Conservation (phyloP, 208 protist species). For the Leishmania major region DNA sequence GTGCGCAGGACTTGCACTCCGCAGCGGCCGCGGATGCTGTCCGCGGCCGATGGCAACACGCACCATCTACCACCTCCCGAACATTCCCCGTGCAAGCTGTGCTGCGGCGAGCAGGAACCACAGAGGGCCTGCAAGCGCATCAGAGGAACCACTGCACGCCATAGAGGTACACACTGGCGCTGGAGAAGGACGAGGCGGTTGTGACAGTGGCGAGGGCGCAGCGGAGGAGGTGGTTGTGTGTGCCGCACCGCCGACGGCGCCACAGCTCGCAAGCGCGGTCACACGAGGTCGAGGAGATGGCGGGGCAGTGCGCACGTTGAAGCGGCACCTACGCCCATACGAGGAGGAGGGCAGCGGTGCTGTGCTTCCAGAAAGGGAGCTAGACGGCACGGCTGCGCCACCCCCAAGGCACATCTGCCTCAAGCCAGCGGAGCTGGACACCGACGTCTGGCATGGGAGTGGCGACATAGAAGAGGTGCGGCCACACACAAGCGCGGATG, state of each 20-base stretch:
- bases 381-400: background rate
- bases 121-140: background rate
- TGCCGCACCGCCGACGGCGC: background rate
- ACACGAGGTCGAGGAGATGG: background rate
- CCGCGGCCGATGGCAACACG: background rate
- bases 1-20: background rate
- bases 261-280: too few relatives aligned
- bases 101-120: background rate
- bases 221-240: slow-evolving; percentile 1
- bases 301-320: background rate
- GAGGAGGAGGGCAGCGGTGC: background rate
- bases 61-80: background rate
- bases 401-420: background rate
- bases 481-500: background rate
- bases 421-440: background rate
- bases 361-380: background rate
- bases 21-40: background rate
- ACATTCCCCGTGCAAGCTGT: background rate
- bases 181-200: background rate
- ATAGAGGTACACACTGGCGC: background rate
- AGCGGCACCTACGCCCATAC: slow-evolving; percentile 4
- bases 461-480: background rate
- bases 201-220: background rate
- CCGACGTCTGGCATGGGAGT: background rate
- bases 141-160: background rate